A percentile compares a stretch with the other conserved stretches of the same genome.
Conservation (phyloP, 139 green algal species). For the Chlorella sp. region DNA sequence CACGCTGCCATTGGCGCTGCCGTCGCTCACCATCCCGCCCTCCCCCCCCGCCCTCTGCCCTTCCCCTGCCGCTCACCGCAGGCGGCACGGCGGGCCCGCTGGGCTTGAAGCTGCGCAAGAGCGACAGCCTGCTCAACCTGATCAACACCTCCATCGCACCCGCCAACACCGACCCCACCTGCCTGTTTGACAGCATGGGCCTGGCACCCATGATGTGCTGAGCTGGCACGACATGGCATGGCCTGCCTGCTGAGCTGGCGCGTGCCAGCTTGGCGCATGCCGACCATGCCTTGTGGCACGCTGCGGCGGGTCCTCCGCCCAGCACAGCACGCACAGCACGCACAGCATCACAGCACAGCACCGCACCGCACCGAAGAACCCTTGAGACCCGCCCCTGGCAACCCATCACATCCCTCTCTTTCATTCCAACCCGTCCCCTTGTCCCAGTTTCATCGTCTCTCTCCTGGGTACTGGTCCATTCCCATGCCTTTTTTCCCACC, state of each 20-base stretch:
- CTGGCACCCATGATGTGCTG: constrained; percentile 15
- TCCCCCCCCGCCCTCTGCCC: not conserved
- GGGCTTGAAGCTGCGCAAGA: constrained; percentile 60
- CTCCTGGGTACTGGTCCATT: not conserved
- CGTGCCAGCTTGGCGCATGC: not conserved
- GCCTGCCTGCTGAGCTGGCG: not conserved
- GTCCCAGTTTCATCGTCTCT: not conserved
- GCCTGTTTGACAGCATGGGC: not conserved
- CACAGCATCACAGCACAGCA: not conserved
- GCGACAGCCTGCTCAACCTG: constrained; percentile 55
- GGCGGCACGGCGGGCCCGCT: constrained; percentile 39
- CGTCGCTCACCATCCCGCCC: not conserved
- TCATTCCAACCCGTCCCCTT: not conserved
- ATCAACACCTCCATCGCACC: constrained; percentile 54
- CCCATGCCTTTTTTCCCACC: not conserved
- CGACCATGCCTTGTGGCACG: too few relatives aligned
- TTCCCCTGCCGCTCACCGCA: not conserved
- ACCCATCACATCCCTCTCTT: not conserved
- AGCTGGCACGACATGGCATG: not conserved
- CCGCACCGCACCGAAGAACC: too few relatives aligned
- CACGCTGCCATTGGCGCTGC: too few relatives aligned
- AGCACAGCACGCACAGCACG: not conserved
- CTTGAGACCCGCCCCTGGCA: not conserved
- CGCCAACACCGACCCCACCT: not conserved
- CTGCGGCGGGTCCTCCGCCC: too few relatives aligned